Base-by-base conservation (phyloP, 805 yeast species). In the Maudiozyma pseudohumilis region DNA sequence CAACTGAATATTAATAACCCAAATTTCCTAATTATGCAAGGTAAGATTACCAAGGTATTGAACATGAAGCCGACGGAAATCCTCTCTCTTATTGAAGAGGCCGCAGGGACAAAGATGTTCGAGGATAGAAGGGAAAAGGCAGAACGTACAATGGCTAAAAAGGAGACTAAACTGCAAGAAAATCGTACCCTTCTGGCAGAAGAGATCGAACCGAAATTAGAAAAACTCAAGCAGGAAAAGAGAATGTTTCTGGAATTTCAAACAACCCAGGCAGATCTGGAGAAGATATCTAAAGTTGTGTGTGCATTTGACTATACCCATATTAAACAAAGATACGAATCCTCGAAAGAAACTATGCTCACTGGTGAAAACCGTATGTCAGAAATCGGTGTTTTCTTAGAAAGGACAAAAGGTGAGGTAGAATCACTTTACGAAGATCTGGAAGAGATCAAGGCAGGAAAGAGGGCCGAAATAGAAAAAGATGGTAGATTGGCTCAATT, bases 1-100 rank as follows among this genome's bases (percentile, higher is more conserved):
- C 98, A 92, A 61, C 71, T 92, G 44, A 92, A 92, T 55, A 89
- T 92, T 59, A 92, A 92, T 59, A 92, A 89, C 55, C 98, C 99
- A 23, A 92, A 92, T 58, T 92, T 92, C 61, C 70, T 92, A 49
- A 92, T 92, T 53, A 92, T 94, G 98, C 99, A 92, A 63, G 99
- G 99, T 42, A 85, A 87, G 56, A 92, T 94, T 63, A 94, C 98
- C 24, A 89, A 92, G 59, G 96, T 92, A 46, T 70, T 92, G 52
- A 92, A 92, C 59, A 92, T 92, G 97, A 86, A 84, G 50, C 94
- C 98, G 1, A 66, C 75, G 2, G 97, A 92, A 59, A 83, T 89
- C 29, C 62, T 92, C 45, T 79, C 95, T 4, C 69, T 92, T 48
- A 86, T 92, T 38, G 98, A 92, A 60, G 99, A 92, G 62, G 98